These are phyloP conservation scores for Metschnikowia cerradonensis DNA, from an alignment of 805 yeast genomes.

Conservation along the genomic window DNA sequence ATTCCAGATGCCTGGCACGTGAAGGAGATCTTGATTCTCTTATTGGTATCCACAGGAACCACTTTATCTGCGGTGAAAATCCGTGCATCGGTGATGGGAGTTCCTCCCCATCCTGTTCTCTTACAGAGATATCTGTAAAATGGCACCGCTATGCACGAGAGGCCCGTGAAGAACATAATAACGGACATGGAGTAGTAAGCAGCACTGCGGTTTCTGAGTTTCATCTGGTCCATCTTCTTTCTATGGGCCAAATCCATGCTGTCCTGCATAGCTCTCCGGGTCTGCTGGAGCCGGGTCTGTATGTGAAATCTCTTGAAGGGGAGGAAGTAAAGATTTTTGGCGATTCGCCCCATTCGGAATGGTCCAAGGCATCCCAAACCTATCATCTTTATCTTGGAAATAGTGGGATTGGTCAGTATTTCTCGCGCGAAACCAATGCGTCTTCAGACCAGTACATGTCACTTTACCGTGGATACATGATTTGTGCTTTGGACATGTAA, in stretches of 20 bases:
- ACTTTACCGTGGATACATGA: neutral
- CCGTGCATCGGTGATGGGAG: constrained; percentile 80
- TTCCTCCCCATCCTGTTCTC: constrained; percentile 94
- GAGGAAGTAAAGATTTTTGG: neutral
- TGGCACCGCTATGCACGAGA: constrained; percentile 90
- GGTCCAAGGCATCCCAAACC: neutral
- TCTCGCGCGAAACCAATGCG: neutral
- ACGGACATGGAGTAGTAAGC: constrained; percentile 67
- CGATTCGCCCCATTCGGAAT: neutral
- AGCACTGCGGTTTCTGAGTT: constrained; percentile 47
- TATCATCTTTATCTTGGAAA: neutral
- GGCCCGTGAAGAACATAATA: constrained; percentile 63
- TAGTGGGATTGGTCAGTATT: neutral
- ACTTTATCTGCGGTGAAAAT: constrained; percentile 83
- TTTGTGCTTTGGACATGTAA: no score
- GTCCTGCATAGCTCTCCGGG: constrained; percentile 1
- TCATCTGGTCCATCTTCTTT: constrained; percentile 26
- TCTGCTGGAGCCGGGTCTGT: constrained; percentile 2
- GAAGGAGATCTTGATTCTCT: constrained; percentile 77
- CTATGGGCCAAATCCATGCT: constrained; percentile 10
- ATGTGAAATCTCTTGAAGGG: neutral
- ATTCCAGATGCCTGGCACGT: constrained; percentile 89
- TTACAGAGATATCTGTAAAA: constrained; percentile 87
- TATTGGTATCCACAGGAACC: constrained; percentile 80
- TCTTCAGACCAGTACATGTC: neutral